These are phyloP conservation scores for Candida ponderosae DNA, from an alignment of 805 yeast genomes.

Conservation along the genomic window DNA sequence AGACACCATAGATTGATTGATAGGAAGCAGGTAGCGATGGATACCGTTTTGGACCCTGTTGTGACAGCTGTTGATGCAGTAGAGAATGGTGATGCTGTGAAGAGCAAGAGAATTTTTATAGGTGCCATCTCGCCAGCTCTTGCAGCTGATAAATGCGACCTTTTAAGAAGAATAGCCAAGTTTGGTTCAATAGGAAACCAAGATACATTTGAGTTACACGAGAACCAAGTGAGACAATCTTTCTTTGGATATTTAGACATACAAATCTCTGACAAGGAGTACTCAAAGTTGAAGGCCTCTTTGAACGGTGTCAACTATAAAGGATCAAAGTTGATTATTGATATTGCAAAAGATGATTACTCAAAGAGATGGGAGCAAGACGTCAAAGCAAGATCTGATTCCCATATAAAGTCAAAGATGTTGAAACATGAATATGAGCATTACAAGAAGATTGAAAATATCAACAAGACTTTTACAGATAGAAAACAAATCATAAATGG, in stretches of 20 bases:
- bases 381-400: constrained; percentile 23
- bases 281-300: constrained; percentile 41
- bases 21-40: too few species aligned
- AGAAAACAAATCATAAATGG: constrained; percentile 44
- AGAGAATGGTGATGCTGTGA: background rate
- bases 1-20: too few species aligned
- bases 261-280: constrained; percentile 36
- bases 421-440: constrained; percentile 30
- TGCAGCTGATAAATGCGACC: constrained; percentile 33
- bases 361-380: constrained; percentile 39
- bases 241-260: constrained; percentile 64
- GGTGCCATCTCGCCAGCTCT: constrained; percentile 58
- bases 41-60: too few species aligned
- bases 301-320: constrained; percentile 70
- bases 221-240: constrained; percentile 30
- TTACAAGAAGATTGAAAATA: constrained; percentile 28
- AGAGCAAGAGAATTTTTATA: constrained; percentile 42
- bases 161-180: constrained; percentile 48
- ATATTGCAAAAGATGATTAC: constrained; percentile 53
- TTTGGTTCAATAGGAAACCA: constrained; percentile 45
- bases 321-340: constrained; percentile 59
- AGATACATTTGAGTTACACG: constrained; percentile 42
- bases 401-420: constrained; percentile 25
- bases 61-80: too few species aligned
- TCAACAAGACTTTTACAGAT: constrained; percentile 32